Conservation (phyloP, 495 filamentous ascomycete species). For the Penicillium chermesinum region DNA sequence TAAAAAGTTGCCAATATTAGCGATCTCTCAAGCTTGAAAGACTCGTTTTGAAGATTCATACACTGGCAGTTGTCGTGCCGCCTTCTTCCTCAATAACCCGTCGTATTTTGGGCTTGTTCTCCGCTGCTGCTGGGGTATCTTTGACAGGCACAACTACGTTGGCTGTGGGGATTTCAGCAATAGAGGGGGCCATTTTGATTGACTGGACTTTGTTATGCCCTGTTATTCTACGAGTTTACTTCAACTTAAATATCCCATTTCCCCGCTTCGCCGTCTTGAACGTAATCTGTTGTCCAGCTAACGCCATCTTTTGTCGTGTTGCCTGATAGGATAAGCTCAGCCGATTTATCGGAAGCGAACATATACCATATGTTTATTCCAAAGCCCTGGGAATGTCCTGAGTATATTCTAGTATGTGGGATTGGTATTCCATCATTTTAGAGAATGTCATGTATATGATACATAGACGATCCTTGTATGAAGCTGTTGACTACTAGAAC, state of each 20-base stretch:
- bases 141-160: conserved; percentile 19
- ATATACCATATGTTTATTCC: too few relatives aligned
- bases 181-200: conserved; percentile 22
- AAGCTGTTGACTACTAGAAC: too few relatives aligned
- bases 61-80: conserved; percentile 21
- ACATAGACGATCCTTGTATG: too few relatives aligned
- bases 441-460: too few relatives aligned
- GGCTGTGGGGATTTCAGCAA: conserved; percentile 7
- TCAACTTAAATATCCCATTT: not conserved
- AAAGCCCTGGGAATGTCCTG: too few relatives aligned
- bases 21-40: too few relatives aligned
- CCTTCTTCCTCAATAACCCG: conserved; percentile 25
- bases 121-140: not conserved
- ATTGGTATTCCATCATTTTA: too few relatives aligned
- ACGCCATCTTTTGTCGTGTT: not conserved
- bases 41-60: conserved; percentile 6
- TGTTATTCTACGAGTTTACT: not conserved
- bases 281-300: not conserved
- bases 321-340: not conserved
- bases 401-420: too few relatives aligned
- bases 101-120: conserved; percentile 13
- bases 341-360: not conserved
- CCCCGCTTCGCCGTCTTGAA: not conserved
- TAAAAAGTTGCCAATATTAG: not conserved
- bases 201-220: not conserved